Percentiles rank a stretch among this genome's conserved stretches.
These are phyloP conservation scores for Exophiala dermatitidis DNA, from an alignment of 2,329 filamentous ascomycete species.

Conservation along the genomic window DNA sequence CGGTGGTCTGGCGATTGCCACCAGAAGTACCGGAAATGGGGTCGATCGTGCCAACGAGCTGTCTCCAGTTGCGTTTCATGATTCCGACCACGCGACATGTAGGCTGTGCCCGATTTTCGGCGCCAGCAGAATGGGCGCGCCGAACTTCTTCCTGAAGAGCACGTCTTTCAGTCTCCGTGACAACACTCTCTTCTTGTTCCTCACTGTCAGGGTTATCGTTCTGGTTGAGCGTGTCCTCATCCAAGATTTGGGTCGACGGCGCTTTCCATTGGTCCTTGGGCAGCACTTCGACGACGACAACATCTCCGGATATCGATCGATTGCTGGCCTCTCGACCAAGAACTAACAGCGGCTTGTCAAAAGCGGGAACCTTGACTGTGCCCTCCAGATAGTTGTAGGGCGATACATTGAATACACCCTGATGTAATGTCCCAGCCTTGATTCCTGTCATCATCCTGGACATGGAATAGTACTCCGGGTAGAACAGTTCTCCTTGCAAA, in stretches of 20 bases:
- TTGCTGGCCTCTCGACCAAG: constrained; percentile 95
- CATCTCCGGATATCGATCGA: constrained; percentile 80
- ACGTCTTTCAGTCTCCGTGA: constrained; percentile 79
- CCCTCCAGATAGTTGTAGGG: constrained; percentile 97
- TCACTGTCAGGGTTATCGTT: constrained; percentile 90
- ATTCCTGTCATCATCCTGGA: constrained; percentile 93
- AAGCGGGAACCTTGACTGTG: constrained; percentile 80
- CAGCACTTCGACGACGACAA: constrained; percentile 86
- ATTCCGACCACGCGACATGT: constrained; percentile 89
- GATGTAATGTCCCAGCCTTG: constrained; percentile 80
- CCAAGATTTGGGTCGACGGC: constrained; percentile 89
- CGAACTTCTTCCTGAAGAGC: constrained; percentile 88
- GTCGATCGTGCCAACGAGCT: constrained; percentile 95
- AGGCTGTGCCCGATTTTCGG: constrained; percentile 74
- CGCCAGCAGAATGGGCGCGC: constrained; percentile 67
- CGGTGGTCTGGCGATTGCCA: constrained; percentile 78
- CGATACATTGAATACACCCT: constrained; percentile 92
- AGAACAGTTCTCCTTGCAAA: constrained; percentile 64
- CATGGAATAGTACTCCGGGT: constrained; percentile 79
- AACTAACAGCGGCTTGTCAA: constrained; percentile 80
- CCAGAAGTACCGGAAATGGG: constrained; percentile 62
- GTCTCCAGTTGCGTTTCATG: constrained; percentile 93
- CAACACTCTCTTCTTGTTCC: constrained; percentile 62
- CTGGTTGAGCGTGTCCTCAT: constrained; percentile 84
- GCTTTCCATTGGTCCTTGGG: constrained; percentile 96